phyloP scores from a whole-genome alignment of 78 protist species.

The Chrysochromulina parva region DNA sequence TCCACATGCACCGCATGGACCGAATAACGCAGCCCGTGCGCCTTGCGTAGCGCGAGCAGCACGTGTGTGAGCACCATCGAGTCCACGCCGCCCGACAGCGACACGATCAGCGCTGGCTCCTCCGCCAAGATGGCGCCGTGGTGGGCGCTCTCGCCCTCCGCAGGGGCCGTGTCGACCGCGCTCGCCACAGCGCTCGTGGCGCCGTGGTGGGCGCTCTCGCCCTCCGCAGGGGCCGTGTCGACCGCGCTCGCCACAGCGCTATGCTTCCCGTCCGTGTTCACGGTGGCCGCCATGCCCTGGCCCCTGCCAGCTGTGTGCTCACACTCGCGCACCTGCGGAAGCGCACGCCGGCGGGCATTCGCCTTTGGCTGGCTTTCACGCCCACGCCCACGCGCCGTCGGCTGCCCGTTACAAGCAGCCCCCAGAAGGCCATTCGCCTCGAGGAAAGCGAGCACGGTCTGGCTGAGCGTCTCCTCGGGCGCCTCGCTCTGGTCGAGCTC shows the following conservation, averaged over 20 bases:
- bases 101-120: slow-evolving; percentile 4
- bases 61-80: slow-evolving; percentile 44
- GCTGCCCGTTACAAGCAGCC: too few species aligned
- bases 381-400: not conserved
- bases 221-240: too few species aligned
- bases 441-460: not conserved
- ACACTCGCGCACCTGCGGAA: too few species aligned
- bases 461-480: not conserved
- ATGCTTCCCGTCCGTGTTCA: too few species aligned
- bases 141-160: not conserved
- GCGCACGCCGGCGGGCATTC: too few species aligned
- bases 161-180: not conserved
- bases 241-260: too few species aligned
- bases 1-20: slow-evolving; percentile 45
- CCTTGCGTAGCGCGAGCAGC: not conserved
- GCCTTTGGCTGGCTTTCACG: not conserved
- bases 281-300: too few species aligned
- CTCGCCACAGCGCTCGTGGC: too few species aligned
- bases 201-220: too few species aligned
- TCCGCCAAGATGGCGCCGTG: not conserved
- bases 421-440: not conserved
- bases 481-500: not conserved
- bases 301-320: too few species aligned
- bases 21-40: not conserved
- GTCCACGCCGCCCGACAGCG: slow-evolving; percentile 55